Evolutionary conservation across 2,329 filamentous ascomycete species (phyloP), one percentile per base, ranked within the genome.

Genomic region (Trichoderma guizhouense): DNA sequence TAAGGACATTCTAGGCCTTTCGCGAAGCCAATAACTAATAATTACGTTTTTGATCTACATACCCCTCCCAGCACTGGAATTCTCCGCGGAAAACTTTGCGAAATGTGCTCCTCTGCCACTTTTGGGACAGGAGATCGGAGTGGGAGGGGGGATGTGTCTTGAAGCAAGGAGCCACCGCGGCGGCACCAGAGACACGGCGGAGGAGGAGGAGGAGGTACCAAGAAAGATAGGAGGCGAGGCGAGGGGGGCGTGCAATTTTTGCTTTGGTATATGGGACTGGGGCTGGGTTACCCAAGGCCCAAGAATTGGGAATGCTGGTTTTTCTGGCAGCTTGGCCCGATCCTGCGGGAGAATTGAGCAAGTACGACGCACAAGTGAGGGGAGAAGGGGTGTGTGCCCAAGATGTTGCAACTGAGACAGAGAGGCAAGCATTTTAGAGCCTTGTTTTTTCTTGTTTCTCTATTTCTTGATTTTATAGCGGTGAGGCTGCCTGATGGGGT

Each of bases 401-500:
- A 24, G 34, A 11, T 62, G 15, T 43, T 43, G 60, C 26, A 9
- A 26, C 30, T 21, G 47, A 55, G 63, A 55, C 63, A 34, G 9
- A 34, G 15, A 34, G 18, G 15, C 43, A 51, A 65, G 36, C 12
- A 15, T 12, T 47, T 34, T 32, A 4, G 18, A 24, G 7, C 7
- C n/a, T 5, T 24, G 2, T 12, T 36, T 36, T 36, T 36, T 34
- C 11, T 5, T 34, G 2, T 11, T 18, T 68, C 57, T 68, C 7
- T 14, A 14, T 53, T 53, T 7, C 47, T 53, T 53, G 47, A 53
- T 53, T 24, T 12, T 65, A 43, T 18, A 28, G 53, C 64, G 51
- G 34, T 67, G 65, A 69, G 55, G 65, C 57, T 69, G 34, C 8
- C 28, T 51, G 36, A 57, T 51, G 65, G 58, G 36, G 65, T 68